A percentile compares a stretch with the other conserved stretches of the same genome.
These are phyloP conservation scores for Epithele typhae DNA, from an alignment of 768 basidiomycete genomes.

Conservation along the genomic window DNA sequence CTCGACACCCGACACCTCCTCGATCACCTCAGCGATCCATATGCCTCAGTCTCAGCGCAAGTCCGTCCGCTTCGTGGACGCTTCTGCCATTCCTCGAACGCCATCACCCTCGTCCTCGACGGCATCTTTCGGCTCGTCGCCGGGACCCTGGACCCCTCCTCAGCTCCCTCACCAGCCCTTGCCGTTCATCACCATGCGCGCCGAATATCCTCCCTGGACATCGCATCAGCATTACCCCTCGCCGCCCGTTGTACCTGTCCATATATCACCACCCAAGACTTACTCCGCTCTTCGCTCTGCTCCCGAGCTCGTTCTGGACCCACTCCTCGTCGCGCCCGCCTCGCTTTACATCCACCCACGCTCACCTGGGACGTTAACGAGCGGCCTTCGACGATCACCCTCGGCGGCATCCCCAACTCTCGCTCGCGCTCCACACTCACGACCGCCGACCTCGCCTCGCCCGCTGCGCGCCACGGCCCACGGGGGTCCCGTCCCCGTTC, in stretches of 20 bases:
- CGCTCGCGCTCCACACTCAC: not conserved
- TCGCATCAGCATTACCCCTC: too few species aligned
- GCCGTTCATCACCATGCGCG: not conserved
- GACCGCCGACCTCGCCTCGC: conserved; percentile 2
- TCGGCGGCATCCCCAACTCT: not conserved
- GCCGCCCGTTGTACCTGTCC: not conserved
- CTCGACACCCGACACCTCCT: too few species aligned
- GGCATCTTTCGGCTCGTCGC: conserved; percentile 3
- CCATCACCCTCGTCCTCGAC: conserved; percentile 12
- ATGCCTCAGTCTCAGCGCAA: too few species aligned
- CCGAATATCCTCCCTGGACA: too few species aligned
- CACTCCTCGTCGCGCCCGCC: conserved; percentile 5
- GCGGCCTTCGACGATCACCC: conserved; percentile 4
- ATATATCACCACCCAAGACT: not conserved
- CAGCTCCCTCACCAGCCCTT: not conserved
- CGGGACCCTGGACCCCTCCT: not conserved
- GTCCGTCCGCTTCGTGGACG: conserved; percentile 7
- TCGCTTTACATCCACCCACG: conserved; percentile 2
- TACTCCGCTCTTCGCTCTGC: not conserved
- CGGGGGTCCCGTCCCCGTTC: conserved; percentile 2
- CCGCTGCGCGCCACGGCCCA: conserved; percentile 1
- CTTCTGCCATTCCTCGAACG: conserved; percentile 7
- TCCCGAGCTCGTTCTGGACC: not conserved
- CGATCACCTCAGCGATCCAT: too few species aligned
- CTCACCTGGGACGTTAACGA: conserved; percentile 9